A percentile compares a stretch with the other conserved stretches of the same genome.
Conservation (phyloP, 106 monocot genomes). For the Hemerocallis citrina region DNA sequence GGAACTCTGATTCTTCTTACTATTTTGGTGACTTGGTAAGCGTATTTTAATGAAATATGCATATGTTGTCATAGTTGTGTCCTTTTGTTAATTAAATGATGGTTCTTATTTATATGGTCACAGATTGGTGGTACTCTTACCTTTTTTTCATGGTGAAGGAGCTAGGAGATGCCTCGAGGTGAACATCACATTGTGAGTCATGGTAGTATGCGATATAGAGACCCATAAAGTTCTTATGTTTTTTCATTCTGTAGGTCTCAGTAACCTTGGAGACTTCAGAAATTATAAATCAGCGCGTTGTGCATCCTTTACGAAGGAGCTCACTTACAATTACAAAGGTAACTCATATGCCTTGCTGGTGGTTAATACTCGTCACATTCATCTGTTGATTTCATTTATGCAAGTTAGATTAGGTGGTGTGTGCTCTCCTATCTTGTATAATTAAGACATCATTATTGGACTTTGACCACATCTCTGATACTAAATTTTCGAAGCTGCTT, state of each 20-base stretch:
- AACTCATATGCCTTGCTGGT: not conserved
- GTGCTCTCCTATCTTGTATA: too few species aligned
- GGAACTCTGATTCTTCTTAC: constrained; percentile 76
- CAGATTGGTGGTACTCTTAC: constrained; percentile 92
- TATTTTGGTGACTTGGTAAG: constrained; percentile 89
- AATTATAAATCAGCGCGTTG: constrained; percentile 50
- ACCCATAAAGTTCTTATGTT: not conserved
- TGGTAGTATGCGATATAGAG: not conserved
- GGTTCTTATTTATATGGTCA: constrained; percentile 12
- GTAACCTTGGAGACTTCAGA: constrained; percentile 79
- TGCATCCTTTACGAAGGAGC: constrained; percentile 72
- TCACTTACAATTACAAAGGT: constrained; percentile 87
- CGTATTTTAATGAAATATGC: not conserved
- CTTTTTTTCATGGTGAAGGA: constrained; percentile 71
- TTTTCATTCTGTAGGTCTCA: constrained; percentile 35
- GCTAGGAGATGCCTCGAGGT: constrained; percentile 88
- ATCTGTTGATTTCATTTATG: too few species aligned
- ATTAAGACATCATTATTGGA: too few species aligned
- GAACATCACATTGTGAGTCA: constrained; percentile 2
- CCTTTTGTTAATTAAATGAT: too few species aligned
- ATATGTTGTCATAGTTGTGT: not conserved
- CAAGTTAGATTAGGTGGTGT: too few species aligned
- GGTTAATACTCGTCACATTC: too few species aligned
- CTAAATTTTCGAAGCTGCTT: too few species aligned
- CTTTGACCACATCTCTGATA: too few species aligned